Evolutionary conservation across 371 early-diverging fungal genomes (phyloP), one percentile per base, ranked within the genome.

Genomic region (Rhizopus stolonifer): DNA sequence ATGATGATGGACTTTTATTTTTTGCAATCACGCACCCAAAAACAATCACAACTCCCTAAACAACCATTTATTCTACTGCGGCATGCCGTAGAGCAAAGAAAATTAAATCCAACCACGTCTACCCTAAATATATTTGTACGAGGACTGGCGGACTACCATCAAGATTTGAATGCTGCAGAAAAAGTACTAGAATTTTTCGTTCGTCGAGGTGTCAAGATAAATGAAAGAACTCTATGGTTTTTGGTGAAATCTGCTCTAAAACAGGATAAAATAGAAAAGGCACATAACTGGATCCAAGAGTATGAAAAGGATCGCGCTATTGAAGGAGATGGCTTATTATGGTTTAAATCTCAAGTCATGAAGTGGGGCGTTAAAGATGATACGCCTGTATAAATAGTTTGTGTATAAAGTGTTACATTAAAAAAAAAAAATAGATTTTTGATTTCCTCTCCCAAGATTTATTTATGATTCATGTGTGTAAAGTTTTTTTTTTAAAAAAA

Each of bases 1-100:
- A 61, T 68, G 47, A 71, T 77, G 72, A 73, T 77, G 46, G 67
- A 77, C 33, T 70, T 60, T 18, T 74, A 71, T 43, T 74, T 73
- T 46, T 39, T 65, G 15, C 58, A 69, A 43, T 49, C 64, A n/a
- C 60, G 60, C 49, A 36, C 61, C 9, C 55, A 57, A 19, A 40
- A 60, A 9, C 24, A 15, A 33, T n/a, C 38, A 44, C 49, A 11
- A 25, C 14, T 51, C 22, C 75, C 59, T 4, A 31, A 45, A 11
- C 51, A 63, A 33, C 56, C 57, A 0, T 65, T 64, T 31, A 9
- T 19, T 1, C 43, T 76, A 14, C 33, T 72, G 10, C 33, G 57
- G 7, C 61, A 72, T 18, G 73, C 67, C 4, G 29, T 58, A 11
- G 48, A 50, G 21, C 48, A 46, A 22, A 56, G 57, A 15, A 43